Base-by-base conservation (phyloP, 345 rosid species). In the Firmiana major region DNA sequence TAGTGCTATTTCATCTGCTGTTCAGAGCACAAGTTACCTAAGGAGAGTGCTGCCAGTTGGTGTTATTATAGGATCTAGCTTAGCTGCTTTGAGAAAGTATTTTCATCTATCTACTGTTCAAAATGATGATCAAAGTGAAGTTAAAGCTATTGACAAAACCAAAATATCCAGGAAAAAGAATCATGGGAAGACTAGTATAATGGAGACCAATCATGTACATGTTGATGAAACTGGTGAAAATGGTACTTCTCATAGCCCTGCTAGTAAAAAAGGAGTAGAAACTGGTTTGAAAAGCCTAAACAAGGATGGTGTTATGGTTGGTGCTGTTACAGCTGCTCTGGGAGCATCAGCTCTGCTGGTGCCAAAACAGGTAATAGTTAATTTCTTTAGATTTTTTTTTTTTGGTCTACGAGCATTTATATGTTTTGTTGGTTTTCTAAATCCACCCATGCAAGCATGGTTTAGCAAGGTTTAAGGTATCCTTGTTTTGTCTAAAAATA, bases 321-420 rank as follows among this genome's bases (percentile, higher is more conserved):
- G 98, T 84, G 94, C 94, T 80, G 84, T 92, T 64, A 89, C 93
- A 60, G 97, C 94, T 83, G 99, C 99, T 71, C 77, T 95, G 75
- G 99, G 99, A 77, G 93, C 98, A 76, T 91, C 99, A 75, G 92
- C 96, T 65, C 84, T 91, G 53, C 85, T 95, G 53, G 88, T 86
- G 75, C 88, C 85, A 70, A 80, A 87, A 73, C 84, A 87, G 92
- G 99, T 95, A 88, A 51, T 77, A 70, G 54, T 73, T 78, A 75
- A 40, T 78, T 42, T 75, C 13, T 70, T 76, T 75, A 22, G 58
- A 58, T 21, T 40, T 74, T 48, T 26, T 65, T 57, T 40, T n/a
- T n/a, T n/a, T n/a, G n/a, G n/a, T n/a, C n/a, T 51, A 68, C 15
- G 38, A 62, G 8, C 26, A 31, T 63, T 22, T 28, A 8, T 43